Percentiles rank a stretch among this genome's conserved stretches.
phyloP scores from a whole-genome alignment of 257 asterid genomes.

The Solanum etuberosum region DNA sequence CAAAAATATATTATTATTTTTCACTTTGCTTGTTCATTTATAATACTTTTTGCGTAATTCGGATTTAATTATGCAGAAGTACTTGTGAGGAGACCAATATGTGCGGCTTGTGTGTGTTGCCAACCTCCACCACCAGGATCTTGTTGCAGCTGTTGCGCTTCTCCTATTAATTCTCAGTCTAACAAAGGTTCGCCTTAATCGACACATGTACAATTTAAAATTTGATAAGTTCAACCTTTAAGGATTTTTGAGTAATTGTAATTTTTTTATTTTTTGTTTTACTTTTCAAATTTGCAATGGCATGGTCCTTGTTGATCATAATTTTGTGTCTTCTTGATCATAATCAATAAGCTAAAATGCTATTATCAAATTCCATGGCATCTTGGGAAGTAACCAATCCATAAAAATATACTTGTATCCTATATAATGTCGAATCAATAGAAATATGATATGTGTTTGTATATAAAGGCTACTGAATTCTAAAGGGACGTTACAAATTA shows the following conservation, averaged over 20 bases:
- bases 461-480: no score
- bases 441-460: neutral
- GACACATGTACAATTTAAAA: neutral
- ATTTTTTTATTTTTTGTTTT: neutral
- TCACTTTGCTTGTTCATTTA: neutral
- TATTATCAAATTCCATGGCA: neutral
- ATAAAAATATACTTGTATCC: neutral
- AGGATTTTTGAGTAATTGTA: no score
- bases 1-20: neutral
- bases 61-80: neutral
- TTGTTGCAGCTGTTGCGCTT: constrained; percentile 33
- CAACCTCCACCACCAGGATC: constrained; percentile 36
- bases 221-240: neutral
- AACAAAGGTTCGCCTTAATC: neutral
- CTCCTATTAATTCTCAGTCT: constrained; percentile 6
- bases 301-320: neutral
- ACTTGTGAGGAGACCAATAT: constrained; percentile 18
- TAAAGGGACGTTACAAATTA: no score
- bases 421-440: neutral
- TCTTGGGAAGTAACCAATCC: neutral
- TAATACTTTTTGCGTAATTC: neutral
- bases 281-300: neutral
- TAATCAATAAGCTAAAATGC: neutral
- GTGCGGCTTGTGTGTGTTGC: constrained; percentile 55
- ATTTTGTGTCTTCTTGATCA: neutral